phyloP scores from a whole-genome alignment of 2,329 filamentous ascomycete genomes.

The Xylariaceae sp. region DNA sequence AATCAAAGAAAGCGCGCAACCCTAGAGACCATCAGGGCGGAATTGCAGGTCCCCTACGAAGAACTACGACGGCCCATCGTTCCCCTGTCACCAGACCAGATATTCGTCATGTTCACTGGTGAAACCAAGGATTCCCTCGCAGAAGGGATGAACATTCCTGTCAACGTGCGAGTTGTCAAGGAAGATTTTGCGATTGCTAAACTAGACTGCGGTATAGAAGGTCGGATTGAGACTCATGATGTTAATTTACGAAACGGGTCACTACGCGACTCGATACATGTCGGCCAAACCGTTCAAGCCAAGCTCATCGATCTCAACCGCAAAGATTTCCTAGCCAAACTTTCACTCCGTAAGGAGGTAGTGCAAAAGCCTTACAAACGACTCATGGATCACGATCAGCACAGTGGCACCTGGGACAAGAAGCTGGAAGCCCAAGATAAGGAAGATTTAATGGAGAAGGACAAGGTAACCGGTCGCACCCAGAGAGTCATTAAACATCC shows the following conservation, averaged over 20 bases:
- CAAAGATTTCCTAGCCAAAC: slow-evolving; percentile 75
- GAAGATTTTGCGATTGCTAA: slow-evolving; percentile 91
- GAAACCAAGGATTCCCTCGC: slow-evolving; percentile 80
- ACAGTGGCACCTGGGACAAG: slow-evolving; percentile 78
- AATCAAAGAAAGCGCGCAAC: slow-evolving; percentile 94
- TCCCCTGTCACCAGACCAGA: slow-evolving; percentile 65
- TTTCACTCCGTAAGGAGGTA: slow-evolving; percentile 79
- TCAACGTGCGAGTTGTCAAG: slow-evolving; percentile 82
- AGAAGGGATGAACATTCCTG: slow-evolving; percentile 88
- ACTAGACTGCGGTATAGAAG: slow-evolving; percentile 91
- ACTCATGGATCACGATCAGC: slow-evolving; percentile 61
- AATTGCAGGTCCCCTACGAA: slow-evolving; percentile 89
- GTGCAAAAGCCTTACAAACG: slow-evolving; percentile 69
- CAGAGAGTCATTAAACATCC: slow-evolving; percentile 98
- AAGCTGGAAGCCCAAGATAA: slow-evolving; percentile 74
- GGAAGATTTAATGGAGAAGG: slow-evolving; percentile 80
- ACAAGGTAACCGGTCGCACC: slow-evolving; percentile 76
- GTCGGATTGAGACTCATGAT: slow-evolving; percentile 76
- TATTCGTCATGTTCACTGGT: slow-evolving; percentile 95
- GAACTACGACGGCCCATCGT: slow-evolving; percentile 81
- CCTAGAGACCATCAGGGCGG: slow-evolving; percentile 90
- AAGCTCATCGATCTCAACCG: slow-evolving; percentile 86
- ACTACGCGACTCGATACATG: slow-evolving; percentile 68
- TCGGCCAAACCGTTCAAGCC: slow-evolving; percentile 80
- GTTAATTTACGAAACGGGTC: slow-evolving; percentile 64